A percentile compares a stretch with the other conserved stretches of the same genome.
Evolutionary conservation across 2,329 filamentous ascomycete species (phyloP).

Genomic region (Colletotrichum simmondsii): DNA sequence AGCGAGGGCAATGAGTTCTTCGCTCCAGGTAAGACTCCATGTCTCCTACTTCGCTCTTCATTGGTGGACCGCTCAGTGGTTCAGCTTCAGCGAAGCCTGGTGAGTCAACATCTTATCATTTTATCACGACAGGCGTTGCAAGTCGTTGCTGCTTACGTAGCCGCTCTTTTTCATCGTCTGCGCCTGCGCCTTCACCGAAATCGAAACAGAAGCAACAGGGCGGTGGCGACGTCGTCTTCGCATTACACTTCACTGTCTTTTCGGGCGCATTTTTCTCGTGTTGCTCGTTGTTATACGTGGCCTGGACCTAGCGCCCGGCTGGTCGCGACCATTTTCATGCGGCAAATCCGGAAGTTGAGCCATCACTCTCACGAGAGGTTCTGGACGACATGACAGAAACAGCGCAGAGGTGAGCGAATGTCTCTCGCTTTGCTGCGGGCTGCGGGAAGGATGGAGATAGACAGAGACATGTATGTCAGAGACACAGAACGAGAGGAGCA

Average conservation of each 20-base stretch:
- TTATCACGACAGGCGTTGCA: neutral
- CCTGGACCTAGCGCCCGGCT: neutral
- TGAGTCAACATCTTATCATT: conserved; percentile 9
- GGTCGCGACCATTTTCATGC: neutral
- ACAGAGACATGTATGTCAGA: neutral
- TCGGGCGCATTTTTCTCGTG: neutral
- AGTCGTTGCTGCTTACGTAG: conserved; percentile 1
- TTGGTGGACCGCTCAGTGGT: neutral
- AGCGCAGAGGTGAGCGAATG: neutral
- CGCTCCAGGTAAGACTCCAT: conserved; percentile 8
- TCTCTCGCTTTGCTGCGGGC: neutral
- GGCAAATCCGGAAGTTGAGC: neutral
- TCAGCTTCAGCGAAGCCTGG: neutral
- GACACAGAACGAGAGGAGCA: neutral
- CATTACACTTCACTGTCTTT: neutral
- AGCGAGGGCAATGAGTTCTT: neutral
- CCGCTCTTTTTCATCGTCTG: neutral
- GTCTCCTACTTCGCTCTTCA: neutral
- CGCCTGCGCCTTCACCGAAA: conserved; percentile 14
- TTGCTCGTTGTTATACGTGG: neutral
- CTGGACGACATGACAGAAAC: neutral
- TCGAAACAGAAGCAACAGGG: conserved; percentile 15
- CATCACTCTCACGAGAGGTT: neutral
- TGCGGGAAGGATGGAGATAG: neutral
- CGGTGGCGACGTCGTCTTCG: neutral